Evolutionary conservation across 352 stramenopile genomes (phyloP), one percentile per base, ranked within the genome.

Genomic region (Phytophthora tubulina): DNA sequence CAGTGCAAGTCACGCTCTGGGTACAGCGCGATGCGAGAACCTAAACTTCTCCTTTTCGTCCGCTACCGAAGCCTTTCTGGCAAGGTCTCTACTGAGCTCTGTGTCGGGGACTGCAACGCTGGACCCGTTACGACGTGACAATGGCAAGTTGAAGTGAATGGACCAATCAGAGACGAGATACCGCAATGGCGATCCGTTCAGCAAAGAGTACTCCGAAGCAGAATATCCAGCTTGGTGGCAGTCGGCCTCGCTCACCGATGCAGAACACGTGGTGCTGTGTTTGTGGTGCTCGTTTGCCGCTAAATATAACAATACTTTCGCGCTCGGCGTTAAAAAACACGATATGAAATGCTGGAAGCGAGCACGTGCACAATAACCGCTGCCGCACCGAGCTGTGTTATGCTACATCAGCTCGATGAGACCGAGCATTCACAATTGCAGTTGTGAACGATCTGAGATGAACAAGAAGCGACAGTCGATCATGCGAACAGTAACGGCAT

Each of bases 111-210:
- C 15, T 45, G 39, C 39, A 46, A 46, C 15, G 41, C 41, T 27
- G 15, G 41, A 21, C 10, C 21, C 41, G 41, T 46, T 46, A 58
- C 59, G n/a, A 70, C 14, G 0, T 3, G 38, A 64, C 67, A 46
- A 58, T 30, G 5, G 3, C 21, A 74, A 74, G 70, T 77, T 74
- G 70, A 74, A 77, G 70, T 71, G 65, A 51, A 57, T 27, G 2
- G 10, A 9, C 63, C 70, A 73, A 76, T 72, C 56, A 57, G 7
- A 58, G 8, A 17, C 17, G 32, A 62, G 9, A 51, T 57, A 57
- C 39, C 17, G 35, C 3, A 44, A 9, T n/a, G 38, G 21, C 32
- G 33, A 44, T 59, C 38, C 7, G 48, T 57, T 44, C 61, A 70
- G 52, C 11, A 39, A 56, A 30, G 41, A 30, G n/a, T 44, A 15